Conservation (phyloP, 768 basidiomycete species). For the Asterophora parasitica region DNA sequence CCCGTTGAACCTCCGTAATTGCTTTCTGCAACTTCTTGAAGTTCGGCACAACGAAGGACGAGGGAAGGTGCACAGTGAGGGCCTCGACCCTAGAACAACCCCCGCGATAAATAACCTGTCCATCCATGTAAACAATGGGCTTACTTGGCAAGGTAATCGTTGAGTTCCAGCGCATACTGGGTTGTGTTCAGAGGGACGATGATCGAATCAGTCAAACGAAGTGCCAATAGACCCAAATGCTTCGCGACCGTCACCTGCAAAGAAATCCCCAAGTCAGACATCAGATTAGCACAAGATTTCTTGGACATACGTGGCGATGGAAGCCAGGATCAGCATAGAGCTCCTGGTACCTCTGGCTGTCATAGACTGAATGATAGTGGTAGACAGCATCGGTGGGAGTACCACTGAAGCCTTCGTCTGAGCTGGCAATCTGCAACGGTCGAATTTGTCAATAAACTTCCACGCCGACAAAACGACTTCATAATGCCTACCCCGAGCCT, state of each 20-base stretch:
- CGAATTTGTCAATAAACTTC: neutral
- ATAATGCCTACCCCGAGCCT: constrained; percentile 41
- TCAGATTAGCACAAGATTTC: neutral
- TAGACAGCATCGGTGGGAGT: constrained; percentile 58
- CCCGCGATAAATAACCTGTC: neutral
- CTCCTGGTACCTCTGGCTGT: constrained; percentile 69
- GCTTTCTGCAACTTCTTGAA: constrained; percentile 42
- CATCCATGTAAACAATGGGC: constrained; percentile 13
- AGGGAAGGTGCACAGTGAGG: constrained; percentile 26
- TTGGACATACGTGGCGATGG: constrained; percentile 51
- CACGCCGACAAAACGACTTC: neutral
- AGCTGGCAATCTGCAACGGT: constrained; percentile 35
- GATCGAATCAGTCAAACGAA: constrained; percentile 61
- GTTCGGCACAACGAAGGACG: constrained; percentile 22
- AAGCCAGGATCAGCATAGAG: constrained; percentile 74
- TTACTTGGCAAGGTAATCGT: constrained; percentile 56
- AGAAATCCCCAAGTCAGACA: neutral
- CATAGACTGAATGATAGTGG: constrained; percentile 78
- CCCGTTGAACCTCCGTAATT: constrained; percentile 41
- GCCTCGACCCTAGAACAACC: constrained; percentile 44
- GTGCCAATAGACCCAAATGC: constrained; percentile 55
- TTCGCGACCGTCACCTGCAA: constrained; percentile 61
- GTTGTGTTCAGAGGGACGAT: constrained; percentile 74
- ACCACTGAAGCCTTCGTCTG: constrained; percentile 36
- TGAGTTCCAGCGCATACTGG: constrained; percentile 66